Conservation (phyloP, 1,284 basidiomycete species). For the Filobasidium uniguttulatum region DNA sequence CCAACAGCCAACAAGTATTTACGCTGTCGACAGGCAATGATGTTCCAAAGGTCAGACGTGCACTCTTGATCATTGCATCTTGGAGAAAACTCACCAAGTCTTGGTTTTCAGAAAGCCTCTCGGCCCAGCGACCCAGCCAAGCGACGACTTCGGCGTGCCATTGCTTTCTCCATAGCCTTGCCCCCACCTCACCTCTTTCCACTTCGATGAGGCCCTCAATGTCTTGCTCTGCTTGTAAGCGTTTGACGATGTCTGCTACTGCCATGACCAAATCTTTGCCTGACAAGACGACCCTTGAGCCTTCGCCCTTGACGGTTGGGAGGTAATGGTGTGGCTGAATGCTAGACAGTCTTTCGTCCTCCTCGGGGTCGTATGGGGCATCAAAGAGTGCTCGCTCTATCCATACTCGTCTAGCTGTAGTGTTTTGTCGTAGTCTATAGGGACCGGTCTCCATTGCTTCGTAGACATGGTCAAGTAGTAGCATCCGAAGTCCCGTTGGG, state of each 20-base stretch:
- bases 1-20: no score
- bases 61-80: no score
- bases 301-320: conserved; percentile 22
- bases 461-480: conserved; percentile 26
- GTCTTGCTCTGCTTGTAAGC: conserved; percentile 19
- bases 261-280: conserved; percentile 16
- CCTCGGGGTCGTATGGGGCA: conserved; percentile 24
- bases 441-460: conserved; percentile 19
- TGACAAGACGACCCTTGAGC: conserved; percentile 7
- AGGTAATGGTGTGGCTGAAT: conserved; percentile 18
- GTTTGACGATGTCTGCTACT: conserved; percentile 27
- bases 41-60: no score
- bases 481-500: conserved; percentile 29
- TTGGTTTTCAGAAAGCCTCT: no score
- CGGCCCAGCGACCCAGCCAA: no score
- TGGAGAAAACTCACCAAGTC: no score
- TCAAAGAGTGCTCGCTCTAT: conserved; percentile 29
- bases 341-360: conserved; percentile 12
- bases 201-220: conserved; percentile 15
- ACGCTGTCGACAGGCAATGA: no score
- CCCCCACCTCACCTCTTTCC: not conserved
- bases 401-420: conserved; percentile 22
- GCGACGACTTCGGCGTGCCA: no score
- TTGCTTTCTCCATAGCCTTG: no score
- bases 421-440: conserved; percentile 6